Evolutionary conservation across 2,329 filamentous ascomycete species (phyloP).

Genomic region (Mariannaea sp.): DNA sequence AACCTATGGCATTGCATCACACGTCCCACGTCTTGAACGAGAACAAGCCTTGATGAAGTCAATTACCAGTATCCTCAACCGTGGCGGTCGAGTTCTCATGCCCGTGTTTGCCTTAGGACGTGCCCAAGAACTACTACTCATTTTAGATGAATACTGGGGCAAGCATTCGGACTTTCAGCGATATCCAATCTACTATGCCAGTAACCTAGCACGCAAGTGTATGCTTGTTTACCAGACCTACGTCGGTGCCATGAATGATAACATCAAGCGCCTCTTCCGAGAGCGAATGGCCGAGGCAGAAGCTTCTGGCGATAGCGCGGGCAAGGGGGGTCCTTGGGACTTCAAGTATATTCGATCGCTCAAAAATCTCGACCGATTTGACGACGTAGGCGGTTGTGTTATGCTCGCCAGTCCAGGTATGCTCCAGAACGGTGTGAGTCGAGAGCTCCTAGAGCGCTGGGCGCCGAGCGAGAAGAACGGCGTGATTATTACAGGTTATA

Average conservation of each 20-base stretch:
- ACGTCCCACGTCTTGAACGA: constrained; percentile 86
- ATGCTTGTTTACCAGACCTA: constrained; percentile 99
- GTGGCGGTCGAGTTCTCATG: constrained; percentile 89
- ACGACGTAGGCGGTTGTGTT: constrained; percentile 92
- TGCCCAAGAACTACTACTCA: constrained; percentile 91
- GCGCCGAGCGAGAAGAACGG: constrained; percentile 95
- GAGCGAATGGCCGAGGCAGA: constrained; percentile 92
- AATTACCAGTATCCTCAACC: constrained; percentile 87
- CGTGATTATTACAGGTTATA: constrained; percentile 98
- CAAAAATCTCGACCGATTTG: constrained; percentile 92
- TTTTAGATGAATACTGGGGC: constrained; percentile 95
- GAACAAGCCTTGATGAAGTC: constrained; percentile 95
- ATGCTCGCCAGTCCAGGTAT: constrained; percentile 98
- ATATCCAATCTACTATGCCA: constrained; percentile 96
- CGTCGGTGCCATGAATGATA: constrained; percentile 98
- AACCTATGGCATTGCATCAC: constrained; percentile 93
- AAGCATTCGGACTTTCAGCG: constrained; percentile 88
- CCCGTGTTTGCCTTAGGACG: constrained; percentile 94
- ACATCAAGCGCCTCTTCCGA: constrained; percentile 93
- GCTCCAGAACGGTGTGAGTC: constrained; percentile 94
- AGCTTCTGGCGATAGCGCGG: constrained; percentile 72
- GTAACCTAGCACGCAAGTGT: constrained; percentile 91
- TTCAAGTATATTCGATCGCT: constrained; percentile 92
- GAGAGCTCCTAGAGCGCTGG: constrained; percentile 93
- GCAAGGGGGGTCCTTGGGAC: constrained; percentile 91